Evolutionary conservation across 2,329 filamentous ascomycete species (phyloP), one percentile per base, ranked within the genome.

Genomic region (Fusarium sp.): DNA sequence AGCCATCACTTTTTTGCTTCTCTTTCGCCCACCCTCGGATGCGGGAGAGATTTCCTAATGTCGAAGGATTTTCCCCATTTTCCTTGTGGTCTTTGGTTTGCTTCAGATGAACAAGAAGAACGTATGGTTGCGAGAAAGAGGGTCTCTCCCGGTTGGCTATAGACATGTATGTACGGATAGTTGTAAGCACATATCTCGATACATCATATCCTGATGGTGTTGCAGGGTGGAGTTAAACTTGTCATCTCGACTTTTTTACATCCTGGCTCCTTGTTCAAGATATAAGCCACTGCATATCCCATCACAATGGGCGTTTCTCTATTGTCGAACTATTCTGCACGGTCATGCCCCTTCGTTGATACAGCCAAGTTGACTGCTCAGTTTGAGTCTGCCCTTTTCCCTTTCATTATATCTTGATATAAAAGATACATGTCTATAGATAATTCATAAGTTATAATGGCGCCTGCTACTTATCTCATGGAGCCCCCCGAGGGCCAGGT

Each of bases 391-490:
- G 14, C 28, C 28, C 14, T 15, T 32, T 32, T 32, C 14, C 6
- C 6, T 32, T 32, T 32, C 28, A 14, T 32, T 7, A 32, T 32
- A 15, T 32, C 28, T 32, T 32, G 28, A 32, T 32, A 2, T 15
- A 32, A 32, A 30, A 15, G 14, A 28, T 28, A 28, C 12, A 28
- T 12, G 6, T 23, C 23, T 15, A 32, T 15, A 15, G 15, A 32
- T 32, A 15, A 15, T 15, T 10, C 20, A 19, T 34, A 26, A 19
- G 9, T 34, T 44, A 44, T 17, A 24, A 73, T 74, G 70, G 54
- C 68, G 72, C 91, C 93, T 48, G 95, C 96, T 84, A 89, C 92
- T 59, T 75, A 69, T 48, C 63, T 74, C 36, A 71, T 69, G 63
- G 72, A 75, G 26, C 71, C 71, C 14, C 75, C 69, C 3, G 34